Base-by-base conservation (phyloP, 2,329 filamentous ascomycete species). In the Hymenoscyphus infarciens region DNA sequence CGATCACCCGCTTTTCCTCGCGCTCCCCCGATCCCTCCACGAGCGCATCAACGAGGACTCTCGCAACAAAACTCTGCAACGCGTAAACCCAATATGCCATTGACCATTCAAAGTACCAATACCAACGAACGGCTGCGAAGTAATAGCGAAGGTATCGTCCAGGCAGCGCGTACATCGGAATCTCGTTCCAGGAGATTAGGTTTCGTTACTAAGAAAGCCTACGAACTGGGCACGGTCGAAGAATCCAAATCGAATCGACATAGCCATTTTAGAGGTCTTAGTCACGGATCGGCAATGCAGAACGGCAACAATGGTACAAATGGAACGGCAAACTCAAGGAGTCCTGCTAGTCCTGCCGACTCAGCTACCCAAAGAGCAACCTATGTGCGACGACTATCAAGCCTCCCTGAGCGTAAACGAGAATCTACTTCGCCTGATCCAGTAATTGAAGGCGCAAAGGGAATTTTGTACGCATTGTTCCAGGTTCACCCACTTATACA, bases 31-130 rank as follows among this genome's bases (percentile, higher is more conserved):
- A 90, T 96, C 64, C 92, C 92, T 0, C 84, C 85, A 4, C 84
- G 89, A 64, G 95, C 92, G 2, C 92, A 97, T 74, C 91, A 91
- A 68, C 87, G 93, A 33, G 87, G 87, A 1, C 78, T 88, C 3
- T 91, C 88, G 2, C 87, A 89, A 68, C 87, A 90, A 66, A 89
- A 82, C 63, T 72, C 76, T 6, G 78, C 83, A 5, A 79, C 86
- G 55, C 85, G 90, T 61, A 82, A 88, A 62, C 90, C 92, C 0
- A 86, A 87, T 1, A 86, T 90, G 75, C 91, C 84, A n/a, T 74
- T 84, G 35, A 75, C 87, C 2, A 87, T 90, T 61, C 19, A 52
- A 11, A 52, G 45, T 22, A 86, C 86, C 31, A 90, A 86, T 22
- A 86, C 86, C 31, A 90, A 86, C 67, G 89, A 92, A 73, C 82